Evolutionary conservation across 352 stramenopile species (phyloP).

Genomic region (Phytophthora europaea): DNA sequence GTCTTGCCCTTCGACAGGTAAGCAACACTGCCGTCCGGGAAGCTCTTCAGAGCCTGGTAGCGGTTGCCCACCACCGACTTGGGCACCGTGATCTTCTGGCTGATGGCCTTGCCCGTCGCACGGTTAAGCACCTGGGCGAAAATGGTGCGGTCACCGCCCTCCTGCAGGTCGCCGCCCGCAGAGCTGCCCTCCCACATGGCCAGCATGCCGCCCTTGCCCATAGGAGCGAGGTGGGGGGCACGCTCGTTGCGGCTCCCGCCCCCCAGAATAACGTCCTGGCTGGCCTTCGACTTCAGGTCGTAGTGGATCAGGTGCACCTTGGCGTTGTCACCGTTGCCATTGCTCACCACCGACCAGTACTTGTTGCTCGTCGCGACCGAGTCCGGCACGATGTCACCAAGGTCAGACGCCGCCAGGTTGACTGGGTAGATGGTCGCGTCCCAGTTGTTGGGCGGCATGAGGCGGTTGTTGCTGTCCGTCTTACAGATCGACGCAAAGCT

Average conservation of each 20-base stretch:
- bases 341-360: conserved; percentile 68
- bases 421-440: conserved; percentile 64
- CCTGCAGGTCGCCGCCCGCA: conserved; percentile 38
- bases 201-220: conserved; percentile 48
- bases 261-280: conserved; percentile 56
- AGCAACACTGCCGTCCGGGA: conserved; percentile 53
- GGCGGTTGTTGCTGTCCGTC: conserved; percentile 73
- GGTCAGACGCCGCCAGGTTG: conserved; percentile 50
- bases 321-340: conserved; percentile 43
- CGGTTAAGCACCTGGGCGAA: conserved; percentile 57
- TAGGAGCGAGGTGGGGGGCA: conserved; percentile 47
- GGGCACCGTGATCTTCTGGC: conserved; percentile 48
- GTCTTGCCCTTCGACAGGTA: conserved; percentile 54
- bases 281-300: conserved; percentile 21
- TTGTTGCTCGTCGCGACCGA: conserved; percentile 28
- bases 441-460: conserved; percentile 59
- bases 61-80: conserved; percentile 51
- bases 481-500: conserved; percentile 60
- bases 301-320: conserved; percentile 64
- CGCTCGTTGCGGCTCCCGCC: conserved; percentile 69
- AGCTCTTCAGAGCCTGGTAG: conserved; percentile 61
- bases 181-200: conserved; percentile 52
- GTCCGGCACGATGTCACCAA: conserved; percentile 60
- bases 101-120: conserved; percentile 42
- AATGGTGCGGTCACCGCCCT: conserved; percentile 37